Evolutionary conservation across 257 asterid species (phyloP).

Genomic region (Nicotiana paniculata): DNA sequence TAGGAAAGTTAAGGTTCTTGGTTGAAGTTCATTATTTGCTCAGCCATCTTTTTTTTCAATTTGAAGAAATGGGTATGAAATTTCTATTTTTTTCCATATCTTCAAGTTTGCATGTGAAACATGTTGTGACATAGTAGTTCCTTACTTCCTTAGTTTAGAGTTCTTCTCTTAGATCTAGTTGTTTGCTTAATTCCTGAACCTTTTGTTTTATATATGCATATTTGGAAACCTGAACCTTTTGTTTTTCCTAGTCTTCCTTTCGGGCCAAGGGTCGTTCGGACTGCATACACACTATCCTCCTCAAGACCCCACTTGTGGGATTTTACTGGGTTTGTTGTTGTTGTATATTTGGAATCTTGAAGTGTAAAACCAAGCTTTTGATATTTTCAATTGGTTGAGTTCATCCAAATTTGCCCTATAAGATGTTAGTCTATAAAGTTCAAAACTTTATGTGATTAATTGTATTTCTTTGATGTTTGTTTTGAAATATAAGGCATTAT

Average conservation of each 20-base stretch:
- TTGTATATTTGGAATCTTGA: neutral
- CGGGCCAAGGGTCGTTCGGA: neutral
- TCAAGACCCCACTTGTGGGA: no score
- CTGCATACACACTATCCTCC: no score
- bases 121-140: neutral
- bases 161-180: conserved; percentile 30
- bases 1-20: conserved; percentile 16
- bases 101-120: neutral
- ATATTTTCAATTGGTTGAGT: neutral
- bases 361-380: neutral
- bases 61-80: conserved; percentile 33
- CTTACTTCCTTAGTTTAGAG: conserved; percentile 5
- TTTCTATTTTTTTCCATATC: neutral
- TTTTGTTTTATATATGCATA: no score
- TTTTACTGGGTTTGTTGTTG: no score
- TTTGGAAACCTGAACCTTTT: no score
- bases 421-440: neutral
- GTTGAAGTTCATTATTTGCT: conserved; percentile 13
- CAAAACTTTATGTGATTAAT: neutral
- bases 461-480: neutral
- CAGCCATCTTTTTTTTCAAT: conserved; percentile 9
- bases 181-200: neutral
- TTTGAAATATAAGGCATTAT: neutral
- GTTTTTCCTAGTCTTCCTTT: neutral
- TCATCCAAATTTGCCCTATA: neutral